These are phyloP conservation scores for Rhizoclosmatium sp. DNA, from an alignment of 192 early-diverging fungal species.

Conservation along the genomic window DNA sequence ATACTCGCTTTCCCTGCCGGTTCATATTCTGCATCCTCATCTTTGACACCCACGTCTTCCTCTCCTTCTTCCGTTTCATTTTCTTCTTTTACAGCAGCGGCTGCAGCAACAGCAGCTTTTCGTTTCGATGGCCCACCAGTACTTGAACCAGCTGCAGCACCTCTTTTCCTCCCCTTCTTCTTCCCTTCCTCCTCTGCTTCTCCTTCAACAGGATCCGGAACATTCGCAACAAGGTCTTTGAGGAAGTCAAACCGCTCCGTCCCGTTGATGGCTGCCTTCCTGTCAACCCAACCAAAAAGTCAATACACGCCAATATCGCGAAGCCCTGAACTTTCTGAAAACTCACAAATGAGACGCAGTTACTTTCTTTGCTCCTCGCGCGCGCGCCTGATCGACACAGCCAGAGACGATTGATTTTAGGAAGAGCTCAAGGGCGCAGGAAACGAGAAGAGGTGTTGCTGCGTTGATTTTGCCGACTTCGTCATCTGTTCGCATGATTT, in stretches of 20 bases:
- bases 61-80: neutral
- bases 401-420: conserved; percentile 92
- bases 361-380: conserved; percentile 82
- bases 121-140: neutral
- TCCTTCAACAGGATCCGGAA: conserved; percentile 74
- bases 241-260: conserved; percentile 95
- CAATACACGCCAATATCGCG: neutral
- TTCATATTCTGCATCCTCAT: neutral
- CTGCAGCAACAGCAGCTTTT: neutral
- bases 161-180: neutral
- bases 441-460: conserved; percentile 95
- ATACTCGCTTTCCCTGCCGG: neutral
- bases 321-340: neutral
- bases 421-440: conserved; percentile 91
- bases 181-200: neutral
- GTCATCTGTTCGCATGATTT: conserved; percentile 99
- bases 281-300: conserved; percentile 42
- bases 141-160: neutral
- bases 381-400: conserved; percentile 81
- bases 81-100: neutral
- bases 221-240: conserved; percentile 81
- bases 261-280: conserved; percentile 80
- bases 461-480: conserved; percentile 99
- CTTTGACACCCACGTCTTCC: neutral
- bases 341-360: conserved; percentile 86